phyloP scores from a whole-genome alignment of 768 basidiomycete genomes.

The Leccinum imitatum region DNA sequence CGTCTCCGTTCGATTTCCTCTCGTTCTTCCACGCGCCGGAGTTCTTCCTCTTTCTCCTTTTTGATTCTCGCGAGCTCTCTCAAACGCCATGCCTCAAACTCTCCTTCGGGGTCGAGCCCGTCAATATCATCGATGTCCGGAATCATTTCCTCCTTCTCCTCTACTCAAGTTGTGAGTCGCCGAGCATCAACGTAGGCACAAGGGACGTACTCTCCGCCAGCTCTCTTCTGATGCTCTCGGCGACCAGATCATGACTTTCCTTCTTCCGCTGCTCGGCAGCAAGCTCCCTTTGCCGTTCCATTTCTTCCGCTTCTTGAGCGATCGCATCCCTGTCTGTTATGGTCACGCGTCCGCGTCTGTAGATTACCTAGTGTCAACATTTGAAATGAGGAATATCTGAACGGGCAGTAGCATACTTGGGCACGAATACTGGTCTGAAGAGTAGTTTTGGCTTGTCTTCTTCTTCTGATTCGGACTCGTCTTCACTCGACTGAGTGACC shows the following conservation, averaged over 20 bases:
- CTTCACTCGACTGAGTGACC: slow-evolving; percentile 74
- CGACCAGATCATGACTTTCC: slow-evolving; percentile 90
- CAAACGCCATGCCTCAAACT: slow-evolving; percentile 96
- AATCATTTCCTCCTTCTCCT: slow-evolving; percentile 81
- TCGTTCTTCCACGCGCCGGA: slow-evolving; percentile 77
- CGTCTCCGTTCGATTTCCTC: slow-evolving; percentile 91
- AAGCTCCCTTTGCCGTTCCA: slow-evolving; percentile 61
- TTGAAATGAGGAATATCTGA: background rate
- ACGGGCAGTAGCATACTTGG: slow-evolving; percentile 62
- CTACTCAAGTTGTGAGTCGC: slow-evolving; percentile 40
- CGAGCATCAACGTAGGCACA: slow-evolving; percentile 1
- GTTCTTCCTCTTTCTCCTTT: slow-evolving; percentile 86
- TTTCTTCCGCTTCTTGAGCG: slow-evolving; percentile 74
- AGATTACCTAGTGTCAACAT: slow-evolving; percentile 8
- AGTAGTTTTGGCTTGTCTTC: slow-evolving; percentile 71
- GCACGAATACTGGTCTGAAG: slow-evolving; percentile 92
- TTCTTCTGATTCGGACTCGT: slow-evolving; percentile 76
- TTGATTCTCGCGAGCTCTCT: slow-evolving; percentile 93
- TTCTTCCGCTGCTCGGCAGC: slow-evolving; percentile 82
- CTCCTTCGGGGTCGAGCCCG: slow-evolving; percentile 80
- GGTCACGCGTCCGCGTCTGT: slow-evolving; percentile 74
- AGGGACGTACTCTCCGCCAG: slow-evolving; percentile 78
- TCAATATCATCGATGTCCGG: slow-evolving; percentile 96
- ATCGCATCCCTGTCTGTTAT: slow-evolving; percentile 67
- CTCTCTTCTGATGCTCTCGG: slow-evolving; percentile 90